Percentiles rank a stretch among this genome's conserved stretches.
Conservation (phyloP, 768 basidiomycete genomes). For the Pisolithus marmoratus region DNA sequence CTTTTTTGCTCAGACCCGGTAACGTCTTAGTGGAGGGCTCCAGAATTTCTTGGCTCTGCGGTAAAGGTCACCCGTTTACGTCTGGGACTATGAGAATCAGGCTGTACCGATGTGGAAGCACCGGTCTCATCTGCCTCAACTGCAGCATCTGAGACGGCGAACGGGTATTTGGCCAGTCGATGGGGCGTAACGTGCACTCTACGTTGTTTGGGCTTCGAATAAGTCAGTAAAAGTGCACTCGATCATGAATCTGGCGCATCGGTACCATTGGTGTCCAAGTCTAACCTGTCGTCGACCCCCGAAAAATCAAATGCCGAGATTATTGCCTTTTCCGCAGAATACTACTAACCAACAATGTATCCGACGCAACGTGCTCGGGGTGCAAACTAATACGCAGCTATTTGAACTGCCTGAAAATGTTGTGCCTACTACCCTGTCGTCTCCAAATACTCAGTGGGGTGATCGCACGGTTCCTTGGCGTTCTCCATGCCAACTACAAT, state of each 20-base stretch:
- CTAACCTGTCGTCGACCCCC: too few relatives aligned
- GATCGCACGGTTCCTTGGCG: slow-evolving; percentile 26
- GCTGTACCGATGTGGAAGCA: slow-evolving; percentile 37
- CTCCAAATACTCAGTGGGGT: slow-evolving; percentile 1
- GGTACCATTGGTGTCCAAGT: neutral
- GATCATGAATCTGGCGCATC: neutral
- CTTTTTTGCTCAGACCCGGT: slow-evolving; percentile 50
- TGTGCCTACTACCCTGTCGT: slow-evolving; percentile 3
- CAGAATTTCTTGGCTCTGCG: slow-evolving; percentile 42
- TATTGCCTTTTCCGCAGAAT: too few relatives aligned
- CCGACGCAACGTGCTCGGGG: too few relatives aligned
- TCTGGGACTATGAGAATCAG: neutral
- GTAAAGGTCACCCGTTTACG: neutral
- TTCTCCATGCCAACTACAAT: slow-evolving; percentile 63
- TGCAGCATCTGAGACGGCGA: slow-evolving; percentile 44
- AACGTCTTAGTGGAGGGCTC: slow-evolving; percentile 27
- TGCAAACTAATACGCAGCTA: too few relatives aligned
- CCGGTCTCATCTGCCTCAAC: slow-evolving; percentile 47
- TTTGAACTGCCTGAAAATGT: too few relatives aligned
- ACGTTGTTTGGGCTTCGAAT: slow-evolving; percentile 27
- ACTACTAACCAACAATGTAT: too few relatives aligned
- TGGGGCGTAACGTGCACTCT: slow-evolving; percentile 43
- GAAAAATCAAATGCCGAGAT: too few relatives aligned
- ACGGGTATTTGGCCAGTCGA: slow-evolving; percentile 40
- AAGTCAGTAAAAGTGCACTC: slow-evolving; percentile 7